phyloP scores from a whole-genome alignment of 2,329 filamentous ascomycete species.

The Pseudogymnoascus sp. region DNA sequence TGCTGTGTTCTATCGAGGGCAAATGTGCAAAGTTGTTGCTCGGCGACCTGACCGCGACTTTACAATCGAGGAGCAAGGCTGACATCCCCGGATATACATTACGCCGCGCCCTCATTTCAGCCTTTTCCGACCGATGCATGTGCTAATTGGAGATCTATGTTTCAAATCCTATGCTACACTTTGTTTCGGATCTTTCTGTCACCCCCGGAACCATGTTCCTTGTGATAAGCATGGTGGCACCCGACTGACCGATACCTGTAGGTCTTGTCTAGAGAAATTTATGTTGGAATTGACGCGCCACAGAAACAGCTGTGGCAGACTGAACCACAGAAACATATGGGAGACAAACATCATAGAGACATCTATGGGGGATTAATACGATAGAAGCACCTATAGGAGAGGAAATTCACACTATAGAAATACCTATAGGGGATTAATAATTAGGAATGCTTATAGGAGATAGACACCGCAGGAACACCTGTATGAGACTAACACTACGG shows the following conservation, averaged over 20 bases:
- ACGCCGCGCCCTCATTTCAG: conserved; percentile 8
- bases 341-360: too few species aligned
- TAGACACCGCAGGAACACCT: too few species aligned
- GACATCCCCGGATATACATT: conserved; percentile 6
- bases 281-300: background rate
- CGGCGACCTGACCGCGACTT: conserved; percentile 7
- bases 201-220: background rate
- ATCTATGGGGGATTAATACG: too few species aligned
- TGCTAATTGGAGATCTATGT: background rate
- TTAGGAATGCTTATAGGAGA: too few species aligned
- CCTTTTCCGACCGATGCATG: conserved; percentile 8
- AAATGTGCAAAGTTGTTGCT: conserved; percentile 9
- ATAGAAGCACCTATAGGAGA: too few species aligned
- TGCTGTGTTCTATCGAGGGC: conserved; percentile 3
- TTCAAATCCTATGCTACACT: background rate
- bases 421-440: too few species aligned
- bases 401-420: too few species aligned
- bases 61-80: conserved; percentile 9
- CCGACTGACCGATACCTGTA: background rate
- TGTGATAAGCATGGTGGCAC: background rate
- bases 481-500: too few species aligned
- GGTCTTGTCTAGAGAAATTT: background rate
- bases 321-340: too few species aligned
- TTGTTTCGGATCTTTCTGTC: background rate
- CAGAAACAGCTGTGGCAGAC: too few species aligned